Base-by-base conservation (phyloP, 257 asterid genomes). In the Solanum ahanhuiri region DNA sequence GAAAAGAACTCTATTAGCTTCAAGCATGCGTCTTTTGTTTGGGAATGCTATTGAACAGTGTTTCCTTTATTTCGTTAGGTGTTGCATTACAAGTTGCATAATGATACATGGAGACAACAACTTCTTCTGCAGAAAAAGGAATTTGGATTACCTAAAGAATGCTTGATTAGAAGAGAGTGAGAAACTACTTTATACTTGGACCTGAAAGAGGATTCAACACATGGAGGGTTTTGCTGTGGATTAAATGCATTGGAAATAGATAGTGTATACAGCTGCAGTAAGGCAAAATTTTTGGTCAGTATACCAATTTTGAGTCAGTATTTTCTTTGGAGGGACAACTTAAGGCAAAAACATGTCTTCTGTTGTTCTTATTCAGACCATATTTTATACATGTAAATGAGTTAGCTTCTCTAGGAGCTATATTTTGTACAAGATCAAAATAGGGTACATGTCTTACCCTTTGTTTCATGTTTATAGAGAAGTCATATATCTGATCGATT, bases 71-170 rank as follows among this genome's bases (percentile, higher is more conserved):
- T 45, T 83, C 72, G 34, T 73, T 92, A 97, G 99, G 92, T 95
- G 48, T 90, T 97, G 87, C 99, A 95, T 89, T 97, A 92, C 93
- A 95, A 95, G 93, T 83, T 95, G 89, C 95, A 97, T 64, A 97
- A 95, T 54, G 98, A 94, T 23, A 96, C 95, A 57, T 97, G 98
- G 98, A 92, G 99, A 87, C 89, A 86, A 87, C 75, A 88, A 79
- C 87, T 90, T 60, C 81, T 82, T 57, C 85, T 54, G 81, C 82
- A 17, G 41, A 85, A 83, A 87, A 94, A 90, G 86, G 94, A 93
- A 72, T 94, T 84, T 20, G 98, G 98, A 75, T 86, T 95, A 83
- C 97, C 98, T 4, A 57, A 86, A 73, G 98, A 94, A 90, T 96
- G 99, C 91, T 48, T 92, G 88, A 75, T 85, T 77, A 76, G 76